Conservation (phyloP, 495 filamentous ascomycete genomes). For the Margaritispora aquatica region DNA sequence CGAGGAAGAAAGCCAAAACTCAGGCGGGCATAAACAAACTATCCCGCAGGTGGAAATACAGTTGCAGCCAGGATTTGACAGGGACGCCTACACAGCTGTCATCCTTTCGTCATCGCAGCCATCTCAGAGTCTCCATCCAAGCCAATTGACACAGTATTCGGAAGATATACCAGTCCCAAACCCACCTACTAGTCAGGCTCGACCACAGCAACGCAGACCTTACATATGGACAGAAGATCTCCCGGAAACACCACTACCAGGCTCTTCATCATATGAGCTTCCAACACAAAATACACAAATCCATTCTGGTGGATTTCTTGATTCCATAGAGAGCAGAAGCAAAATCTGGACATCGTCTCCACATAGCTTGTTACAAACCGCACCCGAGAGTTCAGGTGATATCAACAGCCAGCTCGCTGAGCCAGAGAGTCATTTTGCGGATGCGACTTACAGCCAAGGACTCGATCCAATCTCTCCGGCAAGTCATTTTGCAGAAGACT, state of each 20-base stretch:
- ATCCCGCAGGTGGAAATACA: slow-evolving; percentile 11
- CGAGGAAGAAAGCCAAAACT: slow-evolving; percentile 15
- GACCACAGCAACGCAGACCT: neutral
- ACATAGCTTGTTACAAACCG: neutral
- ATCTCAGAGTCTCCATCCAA: slow-evolving; percentile 1
- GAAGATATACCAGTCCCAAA: too few relatives aligned
- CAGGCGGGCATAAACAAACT: neutral
- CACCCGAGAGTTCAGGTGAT: neutral
- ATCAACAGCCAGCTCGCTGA: neutral
- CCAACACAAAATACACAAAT: neutral
- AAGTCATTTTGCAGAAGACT: neutral
- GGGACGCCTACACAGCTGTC: slow-evolving; percentile 10
- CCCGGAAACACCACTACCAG: neutral
- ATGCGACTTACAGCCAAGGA: neutral
- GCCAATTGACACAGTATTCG: neutral
- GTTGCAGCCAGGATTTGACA: slow-evolving; percentile 12
- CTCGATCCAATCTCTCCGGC: neutral
- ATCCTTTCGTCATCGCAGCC: slow-evolving; percentile 10
- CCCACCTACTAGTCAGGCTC: too few relatives aligned
- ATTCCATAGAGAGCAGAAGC: neutral
- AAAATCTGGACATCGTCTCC: neutral
- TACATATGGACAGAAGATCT: slow-evolving; percentile 3
- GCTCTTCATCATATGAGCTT: neutral
- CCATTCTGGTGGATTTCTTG: neutral
- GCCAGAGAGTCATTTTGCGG: neutral